These are phyloP conservation scores for Chionographis japonica DNA, from an alignment of 106 monocot genomes.

Conservation along the genomic window DNA sequence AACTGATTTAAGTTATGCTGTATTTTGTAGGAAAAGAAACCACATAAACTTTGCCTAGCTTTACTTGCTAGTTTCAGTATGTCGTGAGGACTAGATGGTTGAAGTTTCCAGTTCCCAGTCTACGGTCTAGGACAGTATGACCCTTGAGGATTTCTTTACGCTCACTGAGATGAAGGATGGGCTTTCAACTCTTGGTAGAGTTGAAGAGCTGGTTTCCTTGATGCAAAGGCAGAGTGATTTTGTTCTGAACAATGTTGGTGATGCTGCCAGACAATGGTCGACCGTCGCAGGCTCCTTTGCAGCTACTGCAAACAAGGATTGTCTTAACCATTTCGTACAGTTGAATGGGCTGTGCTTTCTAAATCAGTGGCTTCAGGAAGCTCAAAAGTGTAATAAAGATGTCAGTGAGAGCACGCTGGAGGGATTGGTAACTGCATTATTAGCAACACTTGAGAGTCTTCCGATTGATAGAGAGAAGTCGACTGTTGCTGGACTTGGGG, in stretches of 20 bases:
- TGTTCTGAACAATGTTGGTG: slow-evolving; percentile 28
- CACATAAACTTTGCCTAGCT: no score
- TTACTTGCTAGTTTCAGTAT: no score
- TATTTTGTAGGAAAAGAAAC: no score
- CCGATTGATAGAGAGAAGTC: slow-evolving; percentile 33
- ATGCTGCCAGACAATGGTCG: slow-evolving; percentile 69
- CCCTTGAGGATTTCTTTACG: slow-evolving; percentile 75
- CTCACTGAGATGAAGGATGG: slow-evolving; percentile 90
- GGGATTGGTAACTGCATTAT: slow-evolving; percentile 37
- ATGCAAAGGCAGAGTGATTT: slow-evolving; percentile 48
- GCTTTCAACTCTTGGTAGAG: slow-evolving; percentile 47
- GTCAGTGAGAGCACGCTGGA: slow-evolving; percentile 22
- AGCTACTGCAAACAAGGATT: slow-evolving; percentile 53
- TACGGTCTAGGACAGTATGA: slow-evolving; percentile 34
- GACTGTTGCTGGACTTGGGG: slow-evolving; percentile 34
- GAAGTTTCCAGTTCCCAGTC: background rate
- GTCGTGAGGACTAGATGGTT: background rate
- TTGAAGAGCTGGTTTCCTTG: slow-evolving; percentile 67
- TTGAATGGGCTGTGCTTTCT: slow-evolving; percentile 65
- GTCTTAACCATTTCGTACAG: slow-evolving; percentile 62
- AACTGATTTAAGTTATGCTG: no score
- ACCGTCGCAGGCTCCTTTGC: slow-evolving; percentile 47
- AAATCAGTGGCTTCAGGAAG: slow-evolving; percentile 58
- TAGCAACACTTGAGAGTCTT: slow-evolving; percentile 53
- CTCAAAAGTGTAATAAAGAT: slow-evolving; percentile 28